phyloP scores from a whole-genome alignment of 257 asterid species.

The Penstemon barbatus region DNA sequence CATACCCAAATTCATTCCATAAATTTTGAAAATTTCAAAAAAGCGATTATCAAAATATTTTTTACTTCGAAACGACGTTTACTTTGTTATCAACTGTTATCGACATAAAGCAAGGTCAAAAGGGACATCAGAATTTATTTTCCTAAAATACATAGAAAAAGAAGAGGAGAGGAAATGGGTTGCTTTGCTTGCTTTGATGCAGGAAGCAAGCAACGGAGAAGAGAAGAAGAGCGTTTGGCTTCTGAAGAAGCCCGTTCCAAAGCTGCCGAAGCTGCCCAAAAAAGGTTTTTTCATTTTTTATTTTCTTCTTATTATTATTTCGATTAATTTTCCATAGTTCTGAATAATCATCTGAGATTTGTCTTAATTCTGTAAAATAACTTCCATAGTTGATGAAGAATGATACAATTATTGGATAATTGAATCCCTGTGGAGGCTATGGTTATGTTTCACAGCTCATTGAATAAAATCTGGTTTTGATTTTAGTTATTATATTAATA shows the following conservation, averaged over 20 bases:
- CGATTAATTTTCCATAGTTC: background rate
- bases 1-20: too few species aligned
- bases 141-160: background rate
- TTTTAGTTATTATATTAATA: background rate
- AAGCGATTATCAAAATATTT: too few species aligned
- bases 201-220: constrained; percentile 66
- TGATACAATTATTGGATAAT: background rate
- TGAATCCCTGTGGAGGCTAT: background rate
- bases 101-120: too few species aligned
- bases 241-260: constrained; percentile 78
- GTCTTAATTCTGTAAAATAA: too few species aligned
- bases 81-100: too few species aligned
- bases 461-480: constrained; percentile 6
- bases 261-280: constrained; percentile 95
- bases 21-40: too few species aligned
- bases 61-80: too few species aligned
- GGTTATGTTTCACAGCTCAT: background rate
- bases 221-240: constrained; percentile 79
- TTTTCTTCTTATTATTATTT: background rate
- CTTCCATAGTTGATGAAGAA: too few species aligned
- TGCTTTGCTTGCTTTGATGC: constrained; percentile 89
- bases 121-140: too few species aligned
- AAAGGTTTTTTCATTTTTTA: constrained; percentile 43
- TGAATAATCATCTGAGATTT: constrained; percentile 7
- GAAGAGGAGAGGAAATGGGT: constrained; percentile 45